Percentiles rank a stretch among this genome's conserved stretches.
Evolutionary conservation across 83 land plant genomes (phyloP).

Genomic region (Isoetes engelmannii): DNA sequence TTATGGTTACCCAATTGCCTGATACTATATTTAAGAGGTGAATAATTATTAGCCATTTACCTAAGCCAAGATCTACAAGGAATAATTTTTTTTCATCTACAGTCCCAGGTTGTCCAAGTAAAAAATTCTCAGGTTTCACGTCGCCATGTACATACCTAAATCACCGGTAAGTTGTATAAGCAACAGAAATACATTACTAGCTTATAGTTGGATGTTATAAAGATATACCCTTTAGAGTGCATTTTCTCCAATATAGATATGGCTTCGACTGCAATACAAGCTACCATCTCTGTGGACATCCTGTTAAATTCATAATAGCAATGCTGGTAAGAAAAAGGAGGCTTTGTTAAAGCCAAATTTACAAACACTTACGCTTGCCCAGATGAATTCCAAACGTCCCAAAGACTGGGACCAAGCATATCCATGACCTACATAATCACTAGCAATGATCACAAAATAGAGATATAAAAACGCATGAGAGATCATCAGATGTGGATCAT

Average conservation of each 20-base stretch:
- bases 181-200: neutral
- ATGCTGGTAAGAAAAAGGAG: slow-evolving; percentile 2
- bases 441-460: neutral
- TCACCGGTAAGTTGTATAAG: neutral
- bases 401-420: slow-evolving; percentile 93
- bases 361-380: slow-evolving; percentile 63
- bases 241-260: slow-evolving; percentile 75
- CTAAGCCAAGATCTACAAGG: slow-evolving; percentile 87
- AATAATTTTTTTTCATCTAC: slow-evolving; percentile 72
- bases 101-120: slow-evolving; percentile 80
- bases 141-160: slow-evolving; percentile 88
- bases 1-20: too few relatives aligned
- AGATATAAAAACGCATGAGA: neutral
- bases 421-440: slow-evolving; percentile 78
- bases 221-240: slow-evolving; percentile 55
- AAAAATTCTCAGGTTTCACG: slow-evolving; percentile 93
- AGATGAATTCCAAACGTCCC: slow-evolving; percentile 84
- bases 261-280: slow-evolving; percentile 83
- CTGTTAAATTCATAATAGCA: slow-evolving; percentile 28
- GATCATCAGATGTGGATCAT: neutral
- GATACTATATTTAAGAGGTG: neutral
- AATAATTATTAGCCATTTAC: slow-evolving; percentile 24
- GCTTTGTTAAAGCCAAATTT: neutral
- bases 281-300: slow-evolving; percentile 83
- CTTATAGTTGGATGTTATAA: neutral